A percentile compares a stretch with the other conserved stretches of the same genome.
Conservation (phyloP, 768 basidiomycete species). For the Xerocomus brunneocitrinus region DNA sequence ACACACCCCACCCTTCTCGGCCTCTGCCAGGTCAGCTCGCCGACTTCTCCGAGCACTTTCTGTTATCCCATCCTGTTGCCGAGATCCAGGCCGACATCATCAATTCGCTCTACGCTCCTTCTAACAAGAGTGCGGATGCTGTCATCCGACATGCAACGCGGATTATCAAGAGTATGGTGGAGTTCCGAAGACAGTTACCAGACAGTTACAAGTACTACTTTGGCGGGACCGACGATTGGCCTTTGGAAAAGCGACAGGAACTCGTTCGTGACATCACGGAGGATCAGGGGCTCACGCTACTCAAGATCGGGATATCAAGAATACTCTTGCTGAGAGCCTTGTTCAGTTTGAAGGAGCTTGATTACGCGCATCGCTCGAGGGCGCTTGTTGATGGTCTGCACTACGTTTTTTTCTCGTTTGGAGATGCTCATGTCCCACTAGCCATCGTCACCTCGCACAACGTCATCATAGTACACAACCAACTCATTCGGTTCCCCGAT, state of each 20-base stretch:
- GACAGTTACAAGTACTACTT: slow-evolving; percentile 74
- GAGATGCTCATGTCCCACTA: slow-evolving; percentile 24
- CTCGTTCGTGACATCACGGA: slow-evolving; percentile 73
- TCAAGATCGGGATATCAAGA: slow-evolving; percentile 79
- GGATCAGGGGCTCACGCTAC: slow-evolving; percentile 75
- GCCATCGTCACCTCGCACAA: slow-evolving; percentile 87
- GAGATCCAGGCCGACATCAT: slow-evolving; percentile 89
- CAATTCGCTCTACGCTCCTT: slow-evolving; percentile 77
- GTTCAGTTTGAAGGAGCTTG: slow-evolving; percentile 71
- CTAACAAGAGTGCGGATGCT: slow-evolving; percentile 60
- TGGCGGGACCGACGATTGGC: slow-evolving; percentile 73
- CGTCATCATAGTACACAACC: slow-evolving; percentile 78
- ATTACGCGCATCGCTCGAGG: slow-evolving; percentile 58
- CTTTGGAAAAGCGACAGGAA: slow-evolving; percentile 56
- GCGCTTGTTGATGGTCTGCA: slow-evolving; percentile 74
- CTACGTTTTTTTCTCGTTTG: neutral
- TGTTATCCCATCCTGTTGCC: slow-evolving; percentile 67
- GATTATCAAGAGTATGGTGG: slow-evolving; percentile 72
- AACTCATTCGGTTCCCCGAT: slow-evolving; percentile 79
- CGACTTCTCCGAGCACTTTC: slow-evolving; percentile 77
- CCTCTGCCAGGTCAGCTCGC: slow-evolving; percentile 22
- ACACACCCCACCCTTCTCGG: slow-evolving; percentile 67
- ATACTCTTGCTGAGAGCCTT: slow-evolving; percentile 74
- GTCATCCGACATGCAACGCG: slow-evolving; percentile 75
- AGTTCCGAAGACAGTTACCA: slow-evolving; percentile 65